phyloP scores from a whole-genome alignment of 139 green algal species.

The Tetradesmus lagerheimii region DNA sequence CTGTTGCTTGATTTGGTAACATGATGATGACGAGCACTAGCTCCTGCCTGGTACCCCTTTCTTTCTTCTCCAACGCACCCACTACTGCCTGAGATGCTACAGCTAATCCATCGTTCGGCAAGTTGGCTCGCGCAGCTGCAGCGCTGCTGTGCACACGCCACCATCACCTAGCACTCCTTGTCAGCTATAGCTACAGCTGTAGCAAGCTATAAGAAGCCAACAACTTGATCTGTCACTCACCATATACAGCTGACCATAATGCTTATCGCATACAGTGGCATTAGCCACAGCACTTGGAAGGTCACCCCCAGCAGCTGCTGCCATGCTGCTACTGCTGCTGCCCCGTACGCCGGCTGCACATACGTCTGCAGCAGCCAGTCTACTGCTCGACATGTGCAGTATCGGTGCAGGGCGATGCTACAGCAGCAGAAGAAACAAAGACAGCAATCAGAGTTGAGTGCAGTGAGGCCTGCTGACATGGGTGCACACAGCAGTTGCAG shows the following conservation, averaged over 20 bases:
- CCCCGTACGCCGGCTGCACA: slow-evolving; percentile 41
- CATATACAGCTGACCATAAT: slow-evolving; percentile 79
- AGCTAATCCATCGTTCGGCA: no score
- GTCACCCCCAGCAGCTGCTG: slow-evolving; percentile 43
- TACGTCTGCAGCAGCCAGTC: slow-evolving; percentile 59
- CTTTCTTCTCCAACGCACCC: no score
- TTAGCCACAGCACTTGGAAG: slow-evolving; percentile 77
- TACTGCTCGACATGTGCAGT: slow-evolving; percentile 50
- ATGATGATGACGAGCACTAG: no score
- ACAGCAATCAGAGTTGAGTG: no score
- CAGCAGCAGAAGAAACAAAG: not conserved
- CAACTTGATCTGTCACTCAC: slow-evolving; percentile 50
- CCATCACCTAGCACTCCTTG: no score
- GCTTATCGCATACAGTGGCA: slow-evolving; percentile 78
- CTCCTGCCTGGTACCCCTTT: no score
- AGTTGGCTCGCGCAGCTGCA: no score
- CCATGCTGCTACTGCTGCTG: not conserved
- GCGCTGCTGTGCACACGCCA: no score
- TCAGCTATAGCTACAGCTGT: not conserved
- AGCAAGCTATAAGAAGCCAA: not conserved
- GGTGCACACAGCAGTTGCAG: not conserved
- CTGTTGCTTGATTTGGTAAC: no score
- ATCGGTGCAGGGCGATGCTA: slow-evolving; percentile 67
- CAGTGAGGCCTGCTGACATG: no score
- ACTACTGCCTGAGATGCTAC: no score